Base-by-base conservation (phyloP, 2,329 filamentous ascomycete genomes). In the Sarocladiaceae sp. region DNA sequence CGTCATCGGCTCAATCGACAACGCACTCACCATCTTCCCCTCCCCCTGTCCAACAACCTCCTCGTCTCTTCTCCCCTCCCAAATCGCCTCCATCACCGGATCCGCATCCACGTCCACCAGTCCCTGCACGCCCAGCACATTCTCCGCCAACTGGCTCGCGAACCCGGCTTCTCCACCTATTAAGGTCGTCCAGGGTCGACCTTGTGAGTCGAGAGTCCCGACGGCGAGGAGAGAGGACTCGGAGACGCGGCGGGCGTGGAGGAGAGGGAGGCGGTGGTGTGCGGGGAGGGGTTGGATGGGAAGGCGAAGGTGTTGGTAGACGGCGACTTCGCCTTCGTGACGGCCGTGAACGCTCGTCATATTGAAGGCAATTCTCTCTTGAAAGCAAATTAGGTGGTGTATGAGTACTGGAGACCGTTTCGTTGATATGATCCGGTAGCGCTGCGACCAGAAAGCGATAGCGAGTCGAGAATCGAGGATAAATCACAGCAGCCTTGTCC, bases 151-250 rank as follows among this genome's bases (percentile, higher is more conserved):
- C 3, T 21, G 26, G 13, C 13, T 23, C 0, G 80, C 78, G 52
- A 91, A 85, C 0, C 84, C 85, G 1, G 74, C 62, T 47, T 82
- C 69, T 13, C 88, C 88, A n/a, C 86, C 86, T 79, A 84, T 85
- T 6, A 94, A 50, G 0, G 84, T 84, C 13, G 83, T 84, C 88
- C 88, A 94, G 2, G 85, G 86, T 16, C 77, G 67, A 2, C 74
- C 74, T 16, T 79, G 55, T 2, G 65, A 61, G 55, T 93, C 87
- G 2, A 90, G 63, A 0, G 85, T 78, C 1, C 88, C 88, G 15
- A 94, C 64, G 0, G 85, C 86, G 12, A 93, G 68, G 6, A 93
- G 68, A 1, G 85, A 80, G 1, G 79, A 81, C 13, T 65, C 64
- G 42, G 74, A 69, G 3, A 89, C 70, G 49, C 85, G 74, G 49